Base-by-base conservation (phyloP, 2,329 filamentous ascomycete genomes). In the Chaetomium globosum region DNA sequence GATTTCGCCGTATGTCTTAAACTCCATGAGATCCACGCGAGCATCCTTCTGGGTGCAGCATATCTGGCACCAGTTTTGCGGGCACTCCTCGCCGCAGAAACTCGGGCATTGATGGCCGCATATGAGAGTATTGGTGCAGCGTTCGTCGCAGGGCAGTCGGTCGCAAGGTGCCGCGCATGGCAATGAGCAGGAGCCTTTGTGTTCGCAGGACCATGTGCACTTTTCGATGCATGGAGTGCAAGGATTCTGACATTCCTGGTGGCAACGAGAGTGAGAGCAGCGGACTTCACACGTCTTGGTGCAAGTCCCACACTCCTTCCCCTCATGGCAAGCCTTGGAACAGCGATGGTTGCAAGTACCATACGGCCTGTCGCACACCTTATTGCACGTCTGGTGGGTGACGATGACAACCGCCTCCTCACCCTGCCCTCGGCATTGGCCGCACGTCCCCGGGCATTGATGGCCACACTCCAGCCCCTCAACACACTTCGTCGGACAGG, bases 111-210 rank as follows among this genome's bases (percentile, higher is more conserved):
- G 83, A 73, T 91, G 87, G 0, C 85, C 84, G 71, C 89, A 91
- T 0, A 30, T 21, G 3, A 91, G 74, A 0, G 65, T 19, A 31
- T 83, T 78, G 3, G 77, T 71, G 71, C 89, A 92, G 9, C 88
- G 79, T 69, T 80, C 74, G 1, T 82, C 83, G 72, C 89, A 92
- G 1, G 89, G 89, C 0, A 90, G 71, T 76, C 85, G 83, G 68
- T 89, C 79, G 72, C 89, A 92, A 0, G 89, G 88, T 0, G 84
- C 88, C 0, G 87, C 86, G 67, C 89, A 91, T 3, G 85, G 85
- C 79, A 86, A 80, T 0, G 74, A 74, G 60, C 81, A 84, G 1
- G 52, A 10, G 0, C 68, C 67, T n/a, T 67, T 64, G n/a, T 72
- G 72, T 19, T 67, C 67, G 46, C 69, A 69, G 6, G 59, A 59